Evolutionary conservation across 352 stramenopile genomes (phyloP).

Genomic region (Phytophthora citrophthora): DNA sequence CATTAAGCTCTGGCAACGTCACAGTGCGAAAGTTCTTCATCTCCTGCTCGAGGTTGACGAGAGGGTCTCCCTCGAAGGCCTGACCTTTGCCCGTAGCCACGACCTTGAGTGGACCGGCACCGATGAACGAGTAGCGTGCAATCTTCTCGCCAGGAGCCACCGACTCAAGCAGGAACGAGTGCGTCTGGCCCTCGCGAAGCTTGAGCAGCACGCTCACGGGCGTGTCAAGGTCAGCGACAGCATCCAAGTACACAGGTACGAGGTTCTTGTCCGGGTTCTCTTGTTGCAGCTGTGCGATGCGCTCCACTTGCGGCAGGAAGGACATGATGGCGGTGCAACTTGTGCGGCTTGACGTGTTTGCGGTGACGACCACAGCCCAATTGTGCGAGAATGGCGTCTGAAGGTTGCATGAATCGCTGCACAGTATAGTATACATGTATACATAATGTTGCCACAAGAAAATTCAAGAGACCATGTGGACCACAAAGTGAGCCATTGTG

Average conservation of each 20-base stretch:
- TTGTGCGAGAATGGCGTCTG: conserved; percentile 3
- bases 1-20: conserved; percentile 68
- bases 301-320: conserved; percentile 67
- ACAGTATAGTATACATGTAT: conserved; percentile 10
- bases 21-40: conserved; percentile 79
- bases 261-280: conserved; percentile 87
- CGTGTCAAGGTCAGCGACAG: conserved; percentile 86
- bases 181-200: conserved; percentile 73
- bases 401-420: conserved; percentile 7
- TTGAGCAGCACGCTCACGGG: conserved; percentile 91
- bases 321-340: conserved; percentile 38
- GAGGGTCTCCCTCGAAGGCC: conserved; percentile 69
- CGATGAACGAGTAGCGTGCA: conserved; percentile 91
- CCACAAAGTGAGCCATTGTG: not conserved
- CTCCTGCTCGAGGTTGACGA: conserved; percentile 80
- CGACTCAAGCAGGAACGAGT: conserved; percentile 90
- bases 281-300: conserved; percentile 63
- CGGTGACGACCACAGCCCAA: not conserved
- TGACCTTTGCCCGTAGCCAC: conserved; percentile 69
- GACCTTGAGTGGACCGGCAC: conserved; percentile 81
- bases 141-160: conserved; percentile 88
- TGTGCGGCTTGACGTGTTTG: not conserved
- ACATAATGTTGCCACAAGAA: conserved; percentile 23
- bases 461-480: conserved; percentile 3
- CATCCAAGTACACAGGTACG: conserved; percentile 84